Conservation (phyloP, 108 stramenopile genomes). For the Seminavis robusta region DNA sequence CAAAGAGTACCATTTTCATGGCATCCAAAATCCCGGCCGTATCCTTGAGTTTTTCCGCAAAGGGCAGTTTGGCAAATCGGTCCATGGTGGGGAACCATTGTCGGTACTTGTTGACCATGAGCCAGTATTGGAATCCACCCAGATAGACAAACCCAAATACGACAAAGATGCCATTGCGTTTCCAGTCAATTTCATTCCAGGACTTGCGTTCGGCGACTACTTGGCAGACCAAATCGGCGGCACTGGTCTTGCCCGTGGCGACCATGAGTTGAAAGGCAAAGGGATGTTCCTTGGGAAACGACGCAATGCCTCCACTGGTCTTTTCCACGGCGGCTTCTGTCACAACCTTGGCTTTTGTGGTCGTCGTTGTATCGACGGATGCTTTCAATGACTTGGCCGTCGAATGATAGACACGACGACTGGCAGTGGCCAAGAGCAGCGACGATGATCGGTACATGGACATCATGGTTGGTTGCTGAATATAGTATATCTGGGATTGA, state of each 20-base stretch:
- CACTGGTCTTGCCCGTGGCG: slow-evolving; percentile 71
- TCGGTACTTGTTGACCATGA: slow-evolving; percentile 76
- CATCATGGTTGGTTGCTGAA: slow-evolving; percentile 8
- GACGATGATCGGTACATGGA: slow-evolving; percentile 16
- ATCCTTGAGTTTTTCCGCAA: slow-evolving; percentile 67
- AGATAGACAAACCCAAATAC: slow-evolving; percentile 79
- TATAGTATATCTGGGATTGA: background rate
- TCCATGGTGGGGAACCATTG: slow-evolving; percentile 79
- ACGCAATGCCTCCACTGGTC: slow-evolving; percentile 8
- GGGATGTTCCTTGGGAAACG: slow-evolving; percentile 63
- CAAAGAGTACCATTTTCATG: slow-evolving; percentile 88
- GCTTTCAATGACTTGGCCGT: slow-evolving; percentile 18
- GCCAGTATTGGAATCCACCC: slow-evolving; percentile 82
- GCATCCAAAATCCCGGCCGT: slow-evolving; percentile 76
- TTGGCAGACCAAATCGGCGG: slow-evolving; percentile 75
- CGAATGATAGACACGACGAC: slow-evolving; percentile 23
- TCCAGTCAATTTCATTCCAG: slow-evolving; percentile 60
- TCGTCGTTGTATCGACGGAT: slow-evolving; percentile 5
- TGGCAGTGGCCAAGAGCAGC: slow-evolving; percentile 11
- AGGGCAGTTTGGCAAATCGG: slow-evolving; percentile 48
- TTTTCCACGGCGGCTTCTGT: too few species aligned
- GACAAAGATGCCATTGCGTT: slow-evolving; percentile 73
- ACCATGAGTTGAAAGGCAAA: slow-evolving; percentile 75
- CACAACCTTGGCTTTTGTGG: too few species aligned
- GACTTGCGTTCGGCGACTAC: slow-evolving; percentile 61